A percentile compares a stretch with the other conserved stretches of the same genome.
phyloP scores from a whole-genome alignment of 768 basidiomycete species.

The Ramaria rubella region DNA sequence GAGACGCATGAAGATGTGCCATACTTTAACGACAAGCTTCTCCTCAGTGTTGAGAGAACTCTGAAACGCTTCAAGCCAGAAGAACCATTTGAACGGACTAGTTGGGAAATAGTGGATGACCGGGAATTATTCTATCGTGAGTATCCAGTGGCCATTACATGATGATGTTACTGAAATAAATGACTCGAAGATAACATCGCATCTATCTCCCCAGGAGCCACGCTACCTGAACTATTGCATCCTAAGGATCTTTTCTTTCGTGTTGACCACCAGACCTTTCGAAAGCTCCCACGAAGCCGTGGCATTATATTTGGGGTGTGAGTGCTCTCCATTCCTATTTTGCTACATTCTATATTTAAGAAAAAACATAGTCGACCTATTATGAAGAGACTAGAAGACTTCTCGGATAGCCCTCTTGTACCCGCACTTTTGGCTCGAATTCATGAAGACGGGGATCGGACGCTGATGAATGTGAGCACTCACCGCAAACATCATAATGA shows the following conservation, averaged over 20 bases:
- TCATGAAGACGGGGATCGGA: constrained; percentile 21
- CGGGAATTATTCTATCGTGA: constrained; percentile 24
- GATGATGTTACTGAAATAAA: not conserved
- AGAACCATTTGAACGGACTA: constrained; percentile 31
- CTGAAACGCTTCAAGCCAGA: constrained; percentile 28
- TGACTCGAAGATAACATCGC: constrained; percentile 20
- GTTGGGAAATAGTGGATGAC: constrained; percentile 32
- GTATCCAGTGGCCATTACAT: constrained; percentile 2
- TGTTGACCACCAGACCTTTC: constrained; percentile 32
- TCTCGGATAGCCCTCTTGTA: constrained; percentile 28
- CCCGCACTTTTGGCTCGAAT: constrained; percentile 28
- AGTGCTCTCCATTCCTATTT: not conserved
- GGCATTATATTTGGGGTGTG: constrained; percentile 32
- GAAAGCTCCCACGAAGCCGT: constrained; percentile 27
- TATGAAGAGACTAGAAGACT: constrained; percentile 24
- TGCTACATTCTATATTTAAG: not conserved
- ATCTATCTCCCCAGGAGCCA: not conserved
- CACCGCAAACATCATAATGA: not conserved
- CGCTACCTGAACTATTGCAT: constrained; percentile 16
- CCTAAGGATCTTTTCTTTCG: constrained; percentile 28
- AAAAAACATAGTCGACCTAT: constrained; percentile 23
- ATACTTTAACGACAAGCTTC: constrained; percentile 30
- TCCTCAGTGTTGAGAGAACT: constrained; percentile 30
- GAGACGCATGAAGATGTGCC: constrained; percentile 26
- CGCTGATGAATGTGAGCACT: constrained; percentile 25